A percentile compares a stretch with the other conserved stretches of the same genome.
These are phyloP conservation scores for Schizophyllum commune DNA, from an alignment of 1,284 basidiomycete genomes.

Conservation along the genomic window DNA sequence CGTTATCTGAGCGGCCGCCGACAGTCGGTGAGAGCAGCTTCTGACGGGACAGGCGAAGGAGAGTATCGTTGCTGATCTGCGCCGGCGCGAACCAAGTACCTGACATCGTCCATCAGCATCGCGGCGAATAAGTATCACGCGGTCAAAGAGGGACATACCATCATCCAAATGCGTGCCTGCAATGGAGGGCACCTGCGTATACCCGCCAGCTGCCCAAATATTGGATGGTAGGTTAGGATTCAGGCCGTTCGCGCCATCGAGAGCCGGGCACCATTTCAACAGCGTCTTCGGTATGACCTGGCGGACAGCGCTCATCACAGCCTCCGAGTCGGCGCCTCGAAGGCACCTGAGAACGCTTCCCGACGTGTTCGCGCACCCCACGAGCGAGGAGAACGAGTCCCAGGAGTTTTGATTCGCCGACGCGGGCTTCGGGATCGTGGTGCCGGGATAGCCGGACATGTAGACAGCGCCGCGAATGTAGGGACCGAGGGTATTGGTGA, in stretches of 20 bases:
- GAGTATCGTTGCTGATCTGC: constrained; percentile 20
- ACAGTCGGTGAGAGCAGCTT: constrained; percentile 13
- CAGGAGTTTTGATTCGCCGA: constrained; percentile 15
- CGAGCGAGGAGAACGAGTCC: constrained; percentile 15
- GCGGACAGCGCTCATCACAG: constrained; percentile 25
- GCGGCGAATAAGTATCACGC: neutral
- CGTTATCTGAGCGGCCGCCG: constrained; percentile 2
- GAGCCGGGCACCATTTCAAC: constrained; percentile 31
- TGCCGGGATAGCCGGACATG: constrained; percentile 20
- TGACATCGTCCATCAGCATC: constrained; percentile 9
- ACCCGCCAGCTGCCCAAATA: constrained; percentile 25
- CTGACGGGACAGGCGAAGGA: constrained; percentile 20
- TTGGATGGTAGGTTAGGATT: constrained; percentile 33
- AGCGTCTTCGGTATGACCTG: constrained; percentile 16
- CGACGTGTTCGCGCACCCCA: constrained; percentile 23
- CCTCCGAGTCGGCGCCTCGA: constrained; percentile 25
- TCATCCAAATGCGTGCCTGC: constrained; percentile 41
- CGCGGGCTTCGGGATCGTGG: constrained; percentile 14
- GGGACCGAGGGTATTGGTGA: neutral
- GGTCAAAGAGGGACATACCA: constrained; percentile 20
- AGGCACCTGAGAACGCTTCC: constrained; percentile 34
- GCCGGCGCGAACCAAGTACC: constrained; percentile 31
- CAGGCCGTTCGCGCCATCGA: constrained; percentile 36
- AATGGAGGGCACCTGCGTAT: constrained; percentile 38
- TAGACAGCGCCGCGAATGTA: constrained; percentile 17